phyloP scores from a whole-genome alignment of 495 filamentous ascomycete genomes.

The Neurospora hispaniola region DNA sequence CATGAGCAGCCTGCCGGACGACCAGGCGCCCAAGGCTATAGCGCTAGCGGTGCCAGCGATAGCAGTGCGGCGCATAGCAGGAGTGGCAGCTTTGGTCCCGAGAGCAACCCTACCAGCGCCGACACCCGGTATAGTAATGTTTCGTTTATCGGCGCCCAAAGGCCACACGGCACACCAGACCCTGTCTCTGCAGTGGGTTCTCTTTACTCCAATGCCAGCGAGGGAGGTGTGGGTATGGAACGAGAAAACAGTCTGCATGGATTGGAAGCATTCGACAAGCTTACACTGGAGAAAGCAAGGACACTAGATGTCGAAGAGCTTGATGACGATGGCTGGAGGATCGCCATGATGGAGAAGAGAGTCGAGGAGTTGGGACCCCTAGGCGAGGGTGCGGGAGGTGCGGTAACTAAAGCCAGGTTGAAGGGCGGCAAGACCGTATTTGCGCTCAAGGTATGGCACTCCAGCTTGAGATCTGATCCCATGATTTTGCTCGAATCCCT shows the following conservation, averaged over 20 bases:
- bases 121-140: constrained; percentile 67
- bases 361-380: constrained; percentile 82
- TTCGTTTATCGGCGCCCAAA: constrained; percentile 51
- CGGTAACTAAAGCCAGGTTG: constrained; percentile 82
- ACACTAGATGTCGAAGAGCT: constrained; percentile 84
- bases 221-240: constrained; percentile 56
- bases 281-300: constrained; percentile 68
- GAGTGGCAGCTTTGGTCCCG: constrained; percentile 62
- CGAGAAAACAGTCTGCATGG: constrained; percentile 58
- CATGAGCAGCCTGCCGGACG: constrained; percentile 41
- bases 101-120: constrained; percentile 69
- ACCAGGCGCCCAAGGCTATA: constrained; percentile 38
- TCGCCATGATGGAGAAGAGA: constrained; percentile 77
- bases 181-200: constrained; percentile 81
- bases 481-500: not conserved
- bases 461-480: not conserved
- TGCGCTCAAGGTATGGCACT: constrained; percentile 72
- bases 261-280: constrained; percentile 61
- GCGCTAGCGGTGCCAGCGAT: constrained; percentile 62
- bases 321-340: constrained; percentile 90
- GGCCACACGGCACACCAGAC: constrained; percentile 60
- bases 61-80: constrained; percentile 56
- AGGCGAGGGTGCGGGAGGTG: constrained; percentile 91
- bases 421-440: constrained; percentile 90
- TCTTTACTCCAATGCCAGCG: constrained; percentile 63